Evolutionary conservation across 352 stramenopile species (phyloP).

Genomic region (Globisporangium spiculum): DNA sequence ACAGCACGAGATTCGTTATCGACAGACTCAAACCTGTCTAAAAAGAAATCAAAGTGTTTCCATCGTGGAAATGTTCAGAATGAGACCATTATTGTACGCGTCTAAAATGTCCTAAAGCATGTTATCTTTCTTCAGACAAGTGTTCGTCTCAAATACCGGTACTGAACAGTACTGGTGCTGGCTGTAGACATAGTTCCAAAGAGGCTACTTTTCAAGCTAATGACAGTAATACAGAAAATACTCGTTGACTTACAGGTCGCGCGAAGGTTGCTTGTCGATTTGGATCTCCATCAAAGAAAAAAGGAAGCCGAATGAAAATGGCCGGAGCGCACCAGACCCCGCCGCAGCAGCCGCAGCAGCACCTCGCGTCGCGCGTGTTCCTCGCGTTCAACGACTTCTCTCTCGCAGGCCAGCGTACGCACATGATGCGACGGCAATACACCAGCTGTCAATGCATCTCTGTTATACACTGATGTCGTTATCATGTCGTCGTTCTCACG

Average conservation of each 20-base stretch:
- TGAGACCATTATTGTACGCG: too few relatives aligned
- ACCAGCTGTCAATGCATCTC: neutral
- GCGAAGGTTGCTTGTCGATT: neutral
- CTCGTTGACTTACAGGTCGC: neutral
- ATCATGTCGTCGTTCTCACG: neutral
- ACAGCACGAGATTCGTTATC: too few relatives aligned
- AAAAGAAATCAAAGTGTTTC: too few relatives aligned
- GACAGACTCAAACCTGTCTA: too few relatives aligned
- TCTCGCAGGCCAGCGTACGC: conserved; percentile 51
- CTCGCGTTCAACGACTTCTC: conserved; percentile 76
- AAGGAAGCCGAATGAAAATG: neutral
- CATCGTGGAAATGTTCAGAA: too few relatives aligned
- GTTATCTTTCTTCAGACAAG: too few relatives aligned
- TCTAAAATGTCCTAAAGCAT: too few relatives aligned
- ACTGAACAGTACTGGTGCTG: too few relatives aligned
- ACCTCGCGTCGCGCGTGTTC: conserved; percentile 34
- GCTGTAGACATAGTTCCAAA: too few relatives aligned
- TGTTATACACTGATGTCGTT: neutral
- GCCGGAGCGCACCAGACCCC: conserved; percentile 1
- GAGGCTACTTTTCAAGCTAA: too few relatives aligned
- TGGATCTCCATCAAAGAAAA: neutral
- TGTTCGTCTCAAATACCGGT: too few relatives aligned
- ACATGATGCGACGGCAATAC: neutral
- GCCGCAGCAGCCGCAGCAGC: neutral
- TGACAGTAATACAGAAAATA: too few relatives aligned